These are phyloP conservation scores for Irpex sp. DNA, from an alignment of 1,284 basidiomycete species.

Conservation along the genomic window DNA sequence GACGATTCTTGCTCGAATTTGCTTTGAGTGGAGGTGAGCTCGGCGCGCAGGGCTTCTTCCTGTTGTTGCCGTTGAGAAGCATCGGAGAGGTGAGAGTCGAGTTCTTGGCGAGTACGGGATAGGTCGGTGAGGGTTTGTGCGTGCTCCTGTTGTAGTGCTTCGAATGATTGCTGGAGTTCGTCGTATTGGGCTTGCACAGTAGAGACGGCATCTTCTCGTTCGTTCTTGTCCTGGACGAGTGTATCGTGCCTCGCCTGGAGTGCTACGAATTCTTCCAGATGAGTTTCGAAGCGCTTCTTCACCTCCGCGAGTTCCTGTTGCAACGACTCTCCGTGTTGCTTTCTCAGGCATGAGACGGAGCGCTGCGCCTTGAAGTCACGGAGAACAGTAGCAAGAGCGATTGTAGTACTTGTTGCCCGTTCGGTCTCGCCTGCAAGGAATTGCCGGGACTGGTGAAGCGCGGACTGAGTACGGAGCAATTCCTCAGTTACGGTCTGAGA, in stretches of 20 bases:
- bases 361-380: not conserved
- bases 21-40: constrained; percentile 33
- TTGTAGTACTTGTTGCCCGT: constrained; percentile 23
- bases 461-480: constrained; percentile 7
- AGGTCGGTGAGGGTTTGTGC: constrained; percentile 23
- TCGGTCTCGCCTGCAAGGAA: constrained; percentile 6
- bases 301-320: constrained; percentile 18
- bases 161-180: constrained; percentile 19
- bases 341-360: not conserved
- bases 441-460: constrained; percentile 8
- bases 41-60: constrained; percentile 16
- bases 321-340: constrained; percentile 11
- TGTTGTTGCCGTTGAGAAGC: constrained; percentile 15
- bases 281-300: constrained; percentile 19
- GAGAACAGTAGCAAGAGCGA: constrained; percentile 30
- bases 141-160: constrained; percentile 17
- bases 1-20: constrained; percentile 38
- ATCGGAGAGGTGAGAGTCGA: constrained; percentile 16
- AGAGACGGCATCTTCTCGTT: constrained; percentile 12
- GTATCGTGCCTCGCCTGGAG: constrained; percentile 20
- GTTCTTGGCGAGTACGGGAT: constrained; percentile 17
- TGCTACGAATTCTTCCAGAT: constrained; percentile 26
- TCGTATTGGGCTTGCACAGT: constrained; percentile 27
- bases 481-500: constrained; percentile 7
- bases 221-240: not conserved